These are phyloP conservation scores for Podila horticola DNA, from an alignment of 192 early-diverging fungal genomes.

Conservation along the genomic window DNA sequence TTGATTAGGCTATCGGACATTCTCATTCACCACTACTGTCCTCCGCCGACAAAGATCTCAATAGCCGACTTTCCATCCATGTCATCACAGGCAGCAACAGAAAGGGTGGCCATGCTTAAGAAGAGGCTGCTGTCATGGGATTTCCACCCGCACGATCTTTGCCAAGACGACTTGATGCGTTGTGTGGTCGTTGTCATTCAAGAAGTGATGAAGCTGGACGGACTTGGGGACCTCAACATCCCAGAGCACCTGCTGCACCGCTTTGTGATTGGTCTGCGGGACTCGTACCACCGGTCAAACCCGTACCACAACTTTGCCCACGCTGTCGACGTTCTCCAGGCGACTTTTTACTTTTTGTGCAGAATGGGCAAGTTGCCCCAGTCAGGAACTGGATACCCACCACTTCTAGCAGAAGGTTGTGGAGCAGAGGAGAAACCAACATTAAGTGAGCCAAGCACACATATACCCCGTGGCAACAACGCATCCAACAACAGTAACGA, in stretches of 20 bases:
- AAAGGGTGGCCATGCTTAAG: conserved; percentile 59
- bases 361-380: conserved; percentile 63
- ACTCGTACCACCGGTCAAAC: conserved; percentile 72
- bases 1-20: conserved; percentile 45
- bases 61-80: conserved; percentile 43
- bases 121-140: conserved; percentile 71
- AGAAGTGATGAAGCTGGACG: conserved; percentile 65
- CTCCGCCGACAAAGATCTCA: conserved; percentile 33
- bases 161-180: conserved; percentile 71
- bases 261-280: conserved; percentile 63
- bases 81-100: conserved; percentile 30
- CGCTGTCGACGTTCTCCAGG: conserved; percentile 94
- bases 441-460: conserved; percentile 8
- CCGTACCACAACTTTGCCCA: conserved; percentile 97
- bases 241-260: conserved; percentile 61
- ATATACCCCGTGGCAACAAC: conserved; percentile 22
- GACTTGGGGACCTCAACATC: conserved; percentile 66
- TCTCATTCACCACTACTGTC: conserved; percentile 42
- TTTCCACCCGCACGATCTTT: conserved; percentile 74
- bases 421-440: conserved; percentile 4
- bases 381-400: conserved; percentile 30
- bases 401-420: not conserved
- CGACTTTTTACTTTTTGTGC: conserved; percentile 84
- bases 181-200: conserved; percentile 76
- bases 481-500: conserved; percentile 20